Conservation (phyloP, 108 stramenopile species). For the Thalassiosira profunda region DNA sequence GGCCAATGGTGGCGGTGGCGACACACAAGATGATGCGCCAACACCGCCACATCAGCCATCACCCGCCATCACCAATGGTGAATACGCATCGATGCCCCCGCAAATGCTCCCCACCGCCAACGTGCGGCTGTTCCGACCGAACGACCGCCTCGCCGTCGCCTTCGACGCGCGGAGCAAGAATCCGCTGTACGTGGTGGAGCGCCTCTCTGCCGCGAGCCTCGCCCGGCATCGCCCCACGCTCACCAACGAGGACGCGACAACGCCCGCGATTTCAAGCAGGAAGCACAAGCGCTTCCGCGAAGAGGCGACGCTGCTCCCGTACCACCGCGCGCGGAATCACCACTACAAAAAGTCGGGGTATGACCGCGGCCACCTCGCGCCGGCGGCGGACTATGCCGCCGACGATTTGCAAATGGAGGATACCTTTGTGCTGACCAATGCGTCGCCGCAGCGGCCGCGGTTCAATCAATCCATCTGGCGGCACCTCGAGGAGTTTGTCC, state of each 20-base stretch:
- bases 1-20: background rate
- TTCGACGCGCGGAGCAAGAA: conserved; percentile 76
- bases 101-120: conserved; percentile 46
- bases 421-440: conserved; percentile 76
- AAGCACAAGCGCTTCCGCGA: conserved; percentile 65
- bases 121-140: conserved; percentile 65
- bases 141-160: conserved; percentile 74
- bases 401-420: conserved; percentile 36
- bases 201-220: conserved; percentile 7
- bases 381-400: conserved; percentile 65
- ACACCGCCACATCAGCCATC: background rate
- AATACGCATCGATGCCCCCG: background rate
- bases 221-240: background rate
- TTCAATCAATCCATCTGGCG: conserved; percentile 75
- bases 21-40: background rate
- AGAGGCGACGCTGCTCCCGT: conserved; percentile 51
- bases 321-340: conserved; percentile 61
- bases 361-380: conserved; percentile 89
- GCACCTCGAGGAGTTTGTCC: conserved; percentile 58
- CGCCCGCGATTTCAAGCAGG: background rate
- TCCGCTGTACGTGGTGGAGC: conserved; percentile 81
- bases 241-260: conserved; percentile 2
- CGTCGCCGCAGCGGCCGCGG: conserved; percentile 63
- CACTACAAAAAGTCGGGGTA: conserved; percentile 78
- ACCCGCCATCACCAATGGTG: background rate